Base-by-base conservation (phyloP, 441 rosid genomes). In the Biscutella laevigata region DNA sequence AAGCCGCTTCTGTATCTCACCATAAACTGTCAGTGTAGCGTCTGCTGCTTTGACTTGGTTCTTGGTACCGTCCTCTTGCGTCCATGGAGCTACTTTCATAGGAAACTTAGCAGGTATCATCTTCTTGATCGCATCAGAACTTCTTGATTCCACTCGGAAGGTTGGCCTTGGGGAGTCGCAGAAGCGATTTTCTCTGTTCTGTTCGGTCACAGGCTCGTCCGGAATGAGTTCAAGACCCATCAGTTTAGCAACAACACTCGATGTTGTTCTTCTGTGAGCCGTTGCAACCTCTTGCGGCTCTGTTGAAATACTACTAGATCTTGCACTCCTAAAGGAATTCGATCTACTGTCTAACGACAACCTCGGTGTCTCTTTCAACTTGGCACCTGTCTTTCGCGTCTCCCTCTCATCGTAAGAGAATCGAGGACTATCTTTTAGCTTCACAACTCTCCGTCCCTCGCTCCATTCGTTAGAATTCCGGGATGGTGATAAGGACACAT, bases 331-430 rank as follows among this genome's bases (percentile, higher is more conserved):
- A n/a, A 68, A 53, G 41, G 88, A 72, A 50, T 61, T 65, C 8
- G 71, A 77, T 73, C 79, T 84, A 64, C 99, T 86, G 76, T 89
- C 97, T 60, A 94, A 54, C 17, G 99, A 89, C 57, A 89, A 72
- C 74, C 99, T 81, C 0, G 95, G 99, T 12, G 77, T 75, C 69
- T 86, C 97, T 59, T 79, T 86, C 53, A 83, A 63, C 86, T 83
- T 85, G 9, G 70, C 14, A 4, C 66, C 64, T 62, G 92, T 66
- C 66, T 78, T 84, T 44, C 81, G 59, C 12, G 80, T 62, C 53
- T 78, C 88, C 59, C 81, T 72, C 65, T 86, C 97, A 57, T 94
- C 99, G 53, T 74, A 89, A 63, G 99, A 94, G 74, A 80, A 75
- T 45, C 97, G 78, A 26, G 81, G 86, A 53, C 82, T 68, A 57